phyloP scores from a whole-genome alignment of 1,284 basidiomycete genomes.

The Tremellales sp. region DNA sequence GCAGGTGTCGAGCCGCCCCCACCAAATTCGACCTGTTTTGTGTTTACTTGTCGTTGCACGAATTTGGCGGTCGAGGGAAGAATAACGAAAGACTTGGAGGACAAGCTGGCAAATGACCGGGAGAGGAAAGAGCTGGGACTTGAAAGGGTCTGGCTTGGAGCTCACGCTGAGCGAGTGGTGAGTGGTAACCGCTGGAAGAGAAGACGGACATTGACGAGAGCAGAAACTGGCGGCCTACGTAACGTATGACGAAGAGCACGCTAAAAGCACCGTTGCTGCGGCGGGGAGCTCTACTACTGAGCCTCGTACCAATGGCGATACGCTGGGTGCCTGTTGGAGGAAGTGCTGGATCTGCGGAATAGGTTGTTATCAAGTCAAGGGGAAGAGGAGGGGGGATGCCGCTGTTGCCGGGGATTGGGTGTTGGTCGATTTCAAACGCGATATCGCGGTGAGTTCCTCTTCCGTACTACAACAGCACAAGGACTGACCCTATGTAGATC shows the following conservation, averaged over 20 bases:
- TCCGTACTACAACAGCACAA: background rate
- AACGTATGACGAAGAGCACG: slow-evolving; percentile 18
- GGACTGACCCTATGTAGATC: no score
- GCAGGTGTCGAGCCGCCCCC: no score
- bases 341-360: slow-evolving; percentile 38
- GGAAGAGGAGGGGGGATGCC: slow-evolving; percentile 12
- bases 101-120: background rate
- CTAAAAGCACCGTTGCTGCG: background rate
- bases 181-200: background rate
- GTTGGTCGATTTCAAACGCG: slow-evolving; percentile 22
- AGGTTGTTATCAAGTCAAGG: slow-evolving; percentile 20
- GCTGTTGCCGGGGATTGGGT: slow-evolving; percentile 30
- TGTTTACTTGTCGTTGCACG: slow-evolving; percentile 32
- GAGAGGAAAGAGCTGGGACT: background rate
- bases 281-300: background rate
- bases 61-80: slow-evolving; percentile 29
- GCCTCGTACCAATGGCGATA: background rate
- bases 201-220: background rate
- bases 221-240: slow-evolving; percentile 28
- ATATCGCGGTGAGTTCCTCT: slow-evolving; percentile 33
- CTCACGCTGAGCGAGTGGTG: slow-evolving; percentile 10
- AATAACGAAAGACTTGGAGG: slow-evolving; percentile 9
- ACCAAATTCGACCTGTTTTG: no score
- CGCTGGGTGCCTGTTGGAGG: slow-evolving; percentile 23
- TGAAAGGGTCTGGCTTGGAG: background rate